Conservation (phyloP, 192 early-diverging fungal species). For the Coemansia sp. region DNA sequence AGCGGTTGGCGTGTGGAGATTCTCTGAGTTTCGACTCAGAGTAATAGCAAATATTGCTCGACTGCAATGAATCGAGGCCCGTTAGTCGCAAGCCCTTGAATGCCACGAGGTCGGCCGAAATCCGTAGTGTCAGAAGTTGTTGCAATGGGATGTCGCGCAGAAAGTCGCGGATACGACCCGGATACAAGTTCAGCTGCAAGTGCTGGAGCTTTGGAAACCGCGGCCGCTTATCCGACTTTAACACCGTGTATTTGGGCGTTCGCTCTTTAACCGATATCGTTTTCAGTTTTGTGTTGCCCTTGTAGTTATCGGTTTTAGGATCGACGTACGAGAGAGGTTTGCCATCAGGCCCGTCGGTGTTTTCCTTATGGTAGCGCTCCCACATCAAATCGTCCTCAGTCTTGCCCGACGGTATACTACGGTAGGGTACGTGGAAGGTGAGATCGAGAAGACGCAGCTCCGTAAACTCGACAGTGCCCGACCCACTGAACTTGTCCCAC, state of each 20-base stretch:
- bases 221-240: slow-evolving; percentile 27
- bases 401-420: slow-evolving; percentile 35
- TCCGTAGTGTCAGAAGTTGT: slow-evolving; percentile 26
- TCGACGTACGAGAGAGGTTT: neutral
- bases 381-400: slow-evolving; percentile 35
- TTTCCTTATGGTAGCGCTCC: slow-evolving; percentile 29
- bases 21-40: slow-evolving; percentile 20
- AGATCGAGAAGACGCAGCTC: slow-evolving; percentile 26
- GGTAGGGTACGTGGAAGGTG: slow-evolving; percentile 42
- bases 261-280: slow-evolving; percentile 39
- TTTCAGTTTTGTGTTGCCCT: slow-evolving; percentile 29
- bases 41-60: slow-evolving; percentile 20
- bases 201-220: slow-evolving; percentile 38
- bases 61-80: slow-evolving; percentile 13
- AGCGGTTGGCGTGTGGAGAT: slow-evolving; percentile 30
- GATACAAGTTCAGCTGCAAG: slow-evolving; percentile 31
- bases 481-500: slow-evolving; percentile 42
- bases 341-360: neutral
- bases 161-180: slow-evolving; percentile 37
- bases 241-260: slow-evolving; percentile 32
- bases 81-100: slow-evolving; percentile 38
- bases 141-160: slow-evolving; percentile 24
- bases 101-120: slow-evolving; percentile 35
- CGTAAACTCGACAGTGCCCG: slow-evolving; percentile 17
- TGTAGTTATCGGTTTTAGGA: slow-evolving; percentile 9